phyloP scores from a whole-genome alignment of 1,284 basidiomycete species.

The Ceraceosorus bombacis region DNA sequence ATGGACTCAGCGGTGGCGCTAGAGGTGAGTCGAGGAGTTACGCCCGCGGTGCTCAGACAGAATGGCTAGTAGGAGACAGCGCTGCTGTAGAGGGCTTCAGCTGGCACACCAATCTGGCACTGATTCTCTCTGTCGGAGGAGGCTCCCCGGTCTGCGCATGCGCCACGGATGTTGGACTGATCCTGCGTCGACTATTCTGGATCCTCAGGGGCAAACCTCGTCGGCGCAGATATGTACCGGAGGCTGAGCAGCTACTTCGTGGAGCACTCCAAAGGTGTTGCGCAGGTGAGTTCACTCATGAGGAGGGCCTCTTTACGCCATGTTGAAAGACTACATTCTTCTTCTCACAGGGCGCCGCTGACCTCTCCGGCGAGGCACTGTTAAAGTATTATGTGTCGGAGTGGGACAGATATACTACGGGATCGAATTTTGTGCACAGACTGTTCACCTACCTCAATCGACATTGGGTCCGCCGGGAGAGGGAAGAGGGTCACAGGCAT shows the following conservation, averaged over 20 bases:
- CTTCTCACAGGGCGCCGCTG: constrained; percentile 61
- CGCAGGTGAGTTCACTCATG: constrained; percentile 14
- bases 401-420: constrained; percentile 94
- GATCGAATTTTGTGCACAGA: constrained; percentile 74
- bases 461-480: constrained; percentile 97
- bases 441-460: constrained; percentile 95
- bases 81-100: no score
- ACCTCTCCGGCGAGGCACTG: constrained; percentile 74
- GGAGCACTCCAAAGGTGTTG: constrained; percentile 47
- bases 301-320: background rate
- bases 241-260: constrained; percentile 78
- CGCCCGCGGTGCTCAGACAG: no score
- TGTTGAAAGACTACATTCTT: no score
- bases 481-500: constrained; percentile 92
- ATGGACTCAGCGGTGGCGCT: background rate
- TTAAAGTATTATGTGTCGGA: constrained; percentile 83
- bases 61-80: no score
- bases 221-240: constrained; percentile 89
- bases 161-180: no score
- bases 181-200: no score
- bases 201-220: constrained; percentile 69
- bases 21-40: no score
- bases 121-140: no score
- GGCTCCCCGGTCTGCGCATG: no score
- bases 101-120: no score